phyloP scores from a whole-genome alignment of 2,329 filamentous ascomycete species.

The Plectosphaerella sp. region DNA sequence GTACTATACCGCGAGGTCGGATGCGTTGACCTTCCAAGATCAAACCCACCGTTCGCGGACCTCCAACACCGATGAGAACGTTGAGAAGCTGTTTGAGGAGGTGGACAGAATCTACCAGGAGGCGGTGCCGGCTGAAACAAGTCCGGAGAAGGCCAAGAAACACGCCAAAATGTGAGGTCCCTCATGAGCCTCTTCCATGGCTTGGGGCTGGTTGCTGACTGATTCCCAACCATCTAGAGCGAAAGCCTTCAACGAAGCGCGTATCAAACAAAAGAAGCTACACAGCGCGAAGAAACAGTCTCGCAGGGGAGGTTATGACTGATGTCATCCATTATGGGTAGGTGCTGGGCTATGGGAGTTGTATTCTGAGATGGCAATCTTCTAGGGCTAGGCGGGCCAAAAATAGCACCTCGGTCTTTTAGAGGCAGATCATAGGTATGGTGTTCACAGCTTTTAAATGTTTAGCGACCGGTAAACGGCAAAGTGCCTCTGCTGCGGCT shows the following conservation, averaged over 20 bases:
- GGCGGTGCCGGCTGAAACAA: conserved; percentile 41
- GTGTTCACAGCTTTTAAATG: no score
- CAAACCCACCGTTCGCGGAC: conserved; percentile 49
- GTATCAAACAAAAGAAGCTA: conserved; percentile 44
- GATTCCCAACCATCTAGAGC: conserved; percentile 27
- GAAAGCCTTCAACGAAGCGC: conserved; percentile 37
- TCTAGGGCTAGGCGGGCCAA: no score
- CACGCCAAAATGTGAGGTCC: conserved; percentile 39
- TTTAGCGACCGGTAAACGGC: no score
- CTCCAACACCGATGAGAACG: conserved; percentile 50
- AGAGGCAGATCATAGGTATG: no score
- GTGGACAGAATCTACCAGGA: conserved; percentile 41
- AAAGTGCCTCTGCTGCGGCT: no score
- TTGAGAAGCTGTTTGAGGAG: conserved; percentile 43
- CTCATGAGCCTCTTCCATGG: neutral
- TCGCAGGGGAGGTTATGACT: no score
- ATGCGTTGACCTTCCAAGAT: conserved; percentile 50
- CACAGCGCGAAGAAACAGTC: conserved; percentile 44
- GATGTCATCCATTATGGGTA: no score
- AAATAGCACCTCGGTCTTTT: no score
- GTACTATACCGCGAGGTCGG: conserved; percentile 47
- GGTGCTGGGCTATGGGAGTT: no score
- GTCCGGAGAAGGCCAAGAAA: conserved; percentile 41
- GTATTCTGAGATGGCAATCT: no score
- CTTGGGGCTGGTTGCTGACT: neutral